Evolutionary conservation across 257 asterid species (phyloP).

Genomic region (Scutellaria barbata): DNA sequence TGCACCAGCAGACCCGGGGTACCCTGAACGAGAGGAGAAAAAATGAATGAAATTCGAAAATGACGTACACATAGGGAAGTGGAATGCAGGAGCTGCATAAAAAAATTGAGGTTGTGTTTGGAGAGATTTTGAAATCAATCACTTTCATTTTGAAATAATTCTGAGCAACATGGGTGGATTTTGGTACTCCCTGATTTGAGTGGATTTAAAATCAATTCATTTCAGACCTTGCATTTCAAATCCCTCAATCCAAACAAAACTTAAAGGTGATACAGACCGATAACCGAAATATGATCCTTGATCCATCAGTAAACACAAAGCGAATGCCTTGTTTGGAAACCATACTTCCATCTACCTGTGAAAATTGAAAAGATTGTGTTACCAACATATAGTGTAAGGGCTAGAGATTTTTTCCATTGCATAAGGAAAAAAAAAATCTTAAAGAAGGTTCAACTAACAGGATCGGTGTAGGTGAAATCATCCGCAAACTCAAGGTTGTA

Average conservation of each 20-base stretch:
- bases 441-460: conserved; percentile 57
- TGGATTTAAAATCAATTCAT: too few species aligned
- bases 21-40: conserved; percentile 50
- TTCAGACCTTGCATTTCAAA: too few species aligned
- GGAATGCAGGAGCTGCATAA: too few species aligned
- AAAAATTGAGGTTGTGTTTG: too few species aligned
- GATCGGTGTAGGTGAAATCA: conserved; percentile 92
- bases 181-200: too few species aligned
- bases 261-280: conserved; percentile 78
- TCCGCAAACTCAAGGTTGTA: conserved; percentile 87
- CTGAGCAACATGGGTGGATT: too few species aligned
- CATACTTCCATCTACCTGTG: conserved; percentile 91
- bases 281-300: conserved; percentile 86
- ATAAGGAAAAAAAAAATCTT: conserved; percentile 16
- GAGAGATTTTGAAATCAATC: too few species aligned
- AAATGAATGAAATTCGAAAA: too few species aligned
- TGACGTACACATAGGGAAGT: too few species aligned
- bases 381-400: conserved; percentile 9
- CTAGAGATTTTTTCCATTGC: not conserved
- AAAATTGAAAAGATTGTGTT: conserved; percentile 27
- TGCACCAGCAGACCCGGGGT: conserved; percentile 97
- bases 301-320: conserved; percentile 87
- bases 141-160: too few species aligned
- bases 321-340: conserved; percentile 91
- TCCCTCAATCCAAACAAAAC: too few species aligned